Evolutionary conservation across 805 yeast species (phyloP).

Genomic region (Cyberlindnera bimundalis): DNA sequence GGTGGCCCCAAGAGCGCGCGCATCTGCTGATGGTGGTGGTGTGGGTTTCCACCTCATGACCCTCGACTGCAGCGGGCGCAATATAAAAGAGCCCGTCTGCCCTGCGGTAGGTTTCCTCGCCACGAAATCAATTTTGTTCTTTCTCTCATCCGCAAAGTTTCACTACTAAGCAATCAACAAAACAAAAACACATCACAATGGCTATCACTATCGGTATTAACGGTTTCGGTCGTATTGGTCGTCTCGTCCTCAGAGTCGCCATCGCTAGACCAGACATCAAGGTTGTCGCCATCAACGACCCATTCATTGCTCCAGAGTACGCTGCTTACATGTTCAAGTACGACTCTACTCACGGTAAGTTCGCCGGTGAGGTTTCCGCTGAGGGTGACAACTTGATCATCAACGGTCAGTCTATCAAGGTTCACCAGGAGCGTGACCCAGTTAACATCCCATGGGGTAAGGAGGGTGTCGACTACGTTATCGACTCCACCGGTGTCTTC

Average conservation of each 20-base stretch:
- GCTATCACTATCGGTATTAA: conserved; percentile 63
- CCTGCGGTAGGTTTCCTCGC: not conserved
- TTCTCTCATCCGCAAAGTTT: conserved; percentile 5
- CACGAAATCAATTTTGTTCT: not conserved
- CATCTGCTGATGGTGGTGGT: conserved; percentile 15
- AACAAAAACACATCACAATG: conserved; percentile 15
- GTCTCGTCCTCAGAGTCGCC: conserved; percentile 84
- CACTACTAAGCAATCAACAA: conserved; percentile 2
- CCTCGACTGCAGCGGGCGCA: conserved; percentile 3
- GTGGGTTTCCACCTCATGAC: conserved; percentile 12
- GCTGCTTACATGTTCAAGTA: conserved; percentile 95
- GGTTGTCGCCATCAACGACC: conserved; percentile 87
- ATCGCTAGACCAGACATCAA: conserved; percentile 47
- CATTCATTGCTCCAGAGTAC: conserved; percentile 84
- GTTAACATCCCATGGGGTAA: conserved; percentile 85
- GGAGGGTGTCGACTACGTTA: conserved; percentile 77
- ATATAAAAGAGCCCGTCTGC: conserved; percentile 2
- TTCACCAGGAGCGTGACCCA: conserved; percentile 84
- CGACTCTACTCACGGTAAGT: conserved; percentile 90
- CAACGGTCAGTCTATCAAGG: conserved; percentile 62
- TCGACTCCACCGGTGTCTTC: conserved; percentile 95
- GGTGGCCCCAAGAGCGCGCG: conserved; percentile 3
- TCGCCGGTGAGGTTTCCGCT: conserved; percentile 64
- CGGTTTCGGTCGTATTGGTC: conserved; percentile 95
- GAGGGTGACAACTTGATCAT: conserved; percentile 60